Conservation (phyloP, 768 basidiomycete species). For the Panus rudis region DNA sequence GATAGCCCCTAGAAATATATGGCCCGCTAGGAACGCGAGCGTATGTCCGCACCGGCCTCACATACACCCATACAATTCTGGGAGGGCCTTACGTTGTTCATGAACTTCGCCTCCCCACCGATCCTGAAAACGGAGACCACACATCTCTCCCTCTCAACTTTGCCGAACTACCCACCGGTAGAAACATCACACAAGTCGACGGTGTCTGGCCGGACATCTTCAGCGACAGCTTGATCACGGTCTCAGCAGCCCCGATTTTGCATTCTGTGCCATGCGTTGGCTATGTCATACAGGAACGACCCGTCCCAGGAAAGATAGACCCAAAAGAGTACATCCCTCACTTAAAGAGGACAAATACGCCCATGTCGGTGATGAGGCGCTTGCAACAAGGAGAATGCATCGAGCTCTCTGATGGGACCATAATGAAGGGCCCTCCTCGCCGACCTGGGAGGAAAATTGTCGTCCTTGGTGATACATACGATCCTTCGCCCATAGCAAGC, state of each 20-base stretch:
- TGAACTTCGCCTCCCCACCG: conserved; percentile 63
- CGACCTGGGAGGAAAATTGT: conserved; percentile 69
- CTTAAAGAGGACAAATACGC: conserved; percentile 61
- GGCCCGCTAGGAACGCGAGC: conserved; percentile 80
- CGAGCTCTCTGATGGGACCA: conserved; percentile 62
- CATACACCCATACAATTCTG: conserved; percentile 63
- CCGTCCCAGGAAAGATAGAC: conserved; percentile 72
- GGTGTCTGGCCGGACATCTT: conserved; percentile 67
- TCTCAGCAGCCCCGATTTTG: conserved; percentile 70
- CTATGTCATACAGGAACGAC: conserved; percentile 64
- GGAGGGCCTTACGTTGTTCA: conserved; percentile 71
- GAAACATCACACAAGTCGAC: conserved; percentile 50
- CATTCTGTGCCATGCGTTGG: conserved; percentile 83
- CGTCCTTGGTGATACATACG: conserved; percentile 80
- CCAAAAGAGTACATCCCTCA: conserved; percentile 59
- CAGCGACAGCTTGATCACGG: conserved; percentile 45
- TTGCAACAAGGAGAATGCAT: conserved; percentile 62
- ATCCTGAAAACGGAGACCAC: conserved; percentile 46
- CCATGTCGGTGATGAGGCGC: conserved; percentile 58
- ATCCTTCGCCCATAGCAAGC: conserved; percentile 59
- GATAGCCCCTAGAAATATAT: conserved; percentile 75
- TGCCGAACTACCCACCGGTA: conserved; percentile 52
- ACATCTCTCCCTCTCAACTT: conserved; percentile 39
- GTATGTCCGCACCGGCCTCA: conserved; percentile 64
- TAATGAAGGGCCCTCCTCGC: conserved; percentile 58